phyloP scores from a whole-genome alignment of 495 filamentous ascomycete genomes.

The Xeromyces bisporus region DNA sequence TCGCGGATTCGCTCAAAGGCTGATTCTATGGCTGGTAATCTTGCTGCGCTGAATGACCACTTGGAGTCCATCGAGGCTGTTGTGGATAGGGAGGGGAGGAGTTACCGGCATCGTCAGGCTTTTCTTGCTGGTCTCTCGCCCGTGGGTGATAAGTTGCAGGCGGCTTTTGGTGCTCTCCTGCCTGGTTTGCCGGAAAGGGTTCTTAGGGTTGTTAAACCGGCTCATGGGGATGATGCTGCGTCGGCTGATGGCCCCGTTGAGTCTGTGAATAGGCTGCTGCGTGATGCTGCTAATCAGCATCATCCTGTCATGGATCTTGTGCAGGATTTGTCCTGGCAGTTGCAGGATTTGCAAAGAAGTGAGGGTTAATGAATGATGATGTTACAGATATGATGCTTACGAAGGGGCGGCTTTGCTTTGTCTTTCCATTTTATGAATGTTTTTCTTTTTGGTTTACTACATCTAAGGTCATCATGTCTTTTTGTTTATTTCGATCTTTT shows the following conservation, averaged over 20 bases:
- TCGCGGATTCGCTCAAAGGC: constrained; percentile 21
- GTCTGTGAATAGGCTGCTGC: constrained; percentile 4
- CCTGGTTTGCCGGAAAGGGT: neutral
- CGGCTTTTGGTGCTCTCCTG: neutral
- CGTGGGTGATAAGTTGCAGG: neutral
- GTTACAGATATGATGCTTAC: no score
- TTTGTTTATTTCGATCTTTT: no score
- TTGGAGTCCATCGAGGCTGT: constrained; percentile 24
- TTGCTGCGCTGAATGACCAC: constrained; percentile 26
- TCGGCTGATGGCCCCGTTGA: neutral
- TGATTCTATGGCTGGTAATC: constrained; percentile 17
- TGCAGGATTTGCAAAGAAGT: constrained; percentile 8
- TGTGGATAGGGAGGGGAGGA: constrained; percentile 12
- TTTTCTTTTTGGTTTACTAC: no score
- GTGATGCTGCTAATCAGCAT: constrained; percentile 13
- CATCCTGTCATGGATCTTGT: constrained; percentile 8
- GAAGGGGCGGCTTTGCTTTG: no score
- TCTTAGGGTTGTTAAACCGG: no score
- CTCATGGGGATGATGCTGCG: neutral
- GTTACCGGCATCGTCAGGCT: constrained; percentile 1
- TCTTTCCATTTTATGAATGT: no score
- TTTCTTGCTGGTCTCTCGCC: constrained; percentile 6
- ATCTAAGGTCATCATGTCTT: no score
- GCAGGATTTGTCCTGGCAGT: constrained; percentile 7
- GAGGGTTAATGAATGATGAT: neutral